Evolutionary conservation across 768 basidiomycete species (phyloP).

Genomic region (Psilocybe azurescens): DNA sequence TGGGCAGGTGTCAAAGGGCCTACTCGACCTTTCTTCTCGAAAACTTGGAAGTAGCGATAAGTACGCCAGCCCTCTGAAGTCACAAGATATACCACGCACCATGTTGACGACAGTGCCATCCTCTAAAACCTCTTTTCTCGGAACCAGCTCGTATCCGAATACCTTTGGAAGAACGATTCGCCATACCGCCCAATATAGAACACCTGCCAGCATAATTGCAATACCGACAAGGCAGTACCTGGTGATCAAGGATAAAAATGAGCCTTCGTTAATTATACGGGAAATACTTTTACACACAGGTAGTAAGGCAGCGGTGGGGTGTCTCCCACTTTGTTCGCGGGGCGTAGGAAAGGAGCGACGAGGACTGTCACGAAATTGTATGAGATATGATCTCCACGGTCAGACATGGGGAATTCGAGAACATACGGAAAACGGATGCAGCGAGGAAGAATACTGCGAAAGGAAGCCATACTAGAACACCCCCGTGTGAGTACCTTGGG

Average conservation of each 20-base stretch:
- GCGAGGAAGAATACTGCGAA: conserved; percentile 60
- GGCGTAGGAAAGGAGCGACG: conserved; percentile 58
- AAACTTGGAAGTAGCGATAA: conserved; percentile 13
- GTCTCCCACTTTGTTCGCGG: conserved; percentile 59
- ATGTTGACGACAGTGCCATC: conserved; percentile 61
- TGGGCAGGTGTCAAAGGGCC: background rate
- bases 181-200: conserved; percentile 62
- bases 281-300: conserved; percentile 39
- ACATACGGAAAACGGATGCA: conserved; percentile 55
- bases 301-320: conserved; percentile 67
- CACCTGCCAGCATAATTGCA: conserved; percentile 48
- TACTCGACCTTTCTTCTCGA: conserved; percentile 19
- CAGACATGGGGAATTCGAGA: background rate
- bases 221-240: conserved; percentile 63
- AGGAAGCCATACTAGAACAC: conserved; percentile 54
- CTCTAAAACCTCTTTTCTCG: conserved; percentile 49
- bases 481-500: background rate
- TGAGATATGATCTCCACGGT: background rate
- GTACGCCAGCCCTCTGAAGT: background rate
- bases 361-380: conserved; percentile 41
- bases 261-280: no score
- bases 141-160: conserved; percentile 52
- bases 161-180: conserved; percentile 51
- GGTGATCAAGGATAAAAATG: no score
- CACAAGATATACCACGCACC: conserved; percentile 36